A percentile compares a stretch with the other conserved stretches of the same genome.
These are phyloP conservation scores for Phytophthora meadii DNA, from an alignment of 352 stramenopile species.

Conservation along the genomic window DNA sequence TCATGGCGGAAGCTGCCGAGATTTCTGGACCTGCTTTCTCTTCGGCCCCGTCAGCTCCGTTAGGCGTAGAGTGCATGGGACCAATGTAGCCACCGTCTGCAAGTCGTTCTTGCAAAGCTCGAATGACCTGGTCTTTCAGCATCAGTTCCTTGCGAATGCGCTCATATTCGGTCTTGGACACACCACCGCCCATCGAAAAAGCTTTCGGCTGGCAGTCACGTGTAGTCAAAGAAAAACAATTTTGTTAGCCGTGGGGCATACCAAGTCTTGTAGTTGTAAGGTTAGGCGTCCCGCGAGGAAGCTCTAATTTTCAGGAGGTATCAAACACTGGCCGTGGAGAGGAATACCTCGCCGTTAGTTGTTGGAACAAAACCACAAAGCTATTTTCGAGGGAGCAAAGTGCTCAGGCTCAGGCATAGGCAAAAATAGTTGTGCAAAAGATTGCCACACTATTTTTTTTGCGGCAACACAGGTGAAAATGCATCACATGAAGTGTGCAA, in stretches of 20 bases:
- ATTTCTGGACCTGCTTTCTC: constrained; percentile 2
- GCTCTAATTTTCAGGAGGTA: neutral
- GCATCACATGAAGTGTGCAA: neutral
- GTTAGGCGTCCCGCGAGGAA: neutral
- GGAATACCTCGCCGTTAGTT: constrained; percentile 3
- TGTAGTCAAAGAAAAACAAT: constrained; percentile 2
- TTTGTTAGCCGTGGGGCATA: constrained; percentile 29
- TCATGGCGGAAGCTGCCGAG: neutral
- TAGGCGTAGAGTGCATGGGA: constrained; percentile 13
- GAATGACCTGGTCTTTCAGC: constrained; percentile 78
- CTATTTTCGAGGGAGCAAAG: constrained; percentile 2
- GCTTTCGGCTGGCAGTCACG: neutral
- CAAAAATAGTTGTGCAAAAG: constrained; percentile 35
- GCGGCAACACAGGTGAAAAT: neutral
- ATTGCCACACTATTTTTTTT: constrained; percentile 2
- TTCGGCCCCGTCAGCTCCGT: neutral
- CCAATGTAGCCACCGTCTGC: constrained; percentile 33
- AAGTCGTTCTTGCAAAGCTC: constrained; percentile 62
- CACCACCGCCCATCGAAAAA: constrained; percentile 65
- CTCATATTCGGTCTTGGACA: constrained; percentile 80
- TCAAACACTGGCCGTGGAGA: constrained; percentile 2
- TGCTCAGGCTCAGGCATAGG: constrained; percentile 3
- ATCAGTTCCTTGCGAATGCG: constrained; percentile 74
- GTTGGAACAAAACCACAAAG: too few species aligned
- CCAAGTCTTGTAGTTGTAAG: constrained; percentile 2